Evolutionary conservation across 441 rosid species (phyloP), one percentile per base, ranked within the genome.

Genomic region (Daphne laureola): DNA sequence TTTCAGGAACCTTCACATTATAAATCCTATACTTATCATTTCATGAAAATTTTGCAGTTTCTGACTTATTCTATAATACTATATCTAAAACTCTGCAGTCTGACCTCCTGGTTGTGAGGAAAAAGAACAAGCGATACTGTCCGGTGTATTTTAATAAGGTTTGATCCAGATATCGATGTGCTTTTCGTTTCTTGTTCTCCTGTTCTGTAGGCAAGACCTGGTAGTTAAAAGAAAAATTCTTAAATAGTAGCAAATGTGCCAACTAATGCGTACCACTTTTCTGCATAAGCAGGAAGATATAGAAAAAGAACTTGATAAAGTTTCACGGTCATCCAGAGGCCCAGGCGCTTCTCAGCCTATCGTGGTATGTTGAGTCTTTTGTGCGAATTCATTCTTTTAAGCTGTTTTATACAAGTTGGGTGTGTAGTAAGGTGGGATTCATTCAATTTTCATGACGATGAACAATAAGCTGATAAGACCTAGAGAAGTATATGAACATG

Each of bases 131-230:
- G 75, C 87, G 97, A 14, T 90, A 77, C 69, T 86, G 84, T 76
- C 98, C 96, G 9, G 62, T 91, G 64, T 91, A 82, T 78, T 91
- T 91, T 78, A 83, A 84, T 62, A 91, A 91, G 96, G 98, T 84
- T 59, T 43, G 65, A 57, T 64, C 57, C 63, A 54, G 15, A 45
- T 16, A 1, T 43, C 36, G 12, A 61, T 31, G 14, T 54, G 55
- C 26, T 47, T 31, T 13, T 52, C 45, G 54, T 31, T 43, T 50
- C 12, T 54, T 46, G 44, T 55, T 46, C 8, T 62, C 56, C 14
- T 60, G 17, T 51, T 17, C 14, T 23, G 13, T 31, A 16, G 17
- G 41, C n/a, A 17, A 31, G 38, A 31, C 7, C 38, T 31, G 38
- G 38, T 31, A 9, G 38, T 7, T 31, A 31, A 9, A 31, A 31